A percentile compares a stretch with the other conserved stretches of the same genome.
Conservation (phyloP, 2,329 filamentous ascomycete genomes). For the Eutypella sp. region DNA sequence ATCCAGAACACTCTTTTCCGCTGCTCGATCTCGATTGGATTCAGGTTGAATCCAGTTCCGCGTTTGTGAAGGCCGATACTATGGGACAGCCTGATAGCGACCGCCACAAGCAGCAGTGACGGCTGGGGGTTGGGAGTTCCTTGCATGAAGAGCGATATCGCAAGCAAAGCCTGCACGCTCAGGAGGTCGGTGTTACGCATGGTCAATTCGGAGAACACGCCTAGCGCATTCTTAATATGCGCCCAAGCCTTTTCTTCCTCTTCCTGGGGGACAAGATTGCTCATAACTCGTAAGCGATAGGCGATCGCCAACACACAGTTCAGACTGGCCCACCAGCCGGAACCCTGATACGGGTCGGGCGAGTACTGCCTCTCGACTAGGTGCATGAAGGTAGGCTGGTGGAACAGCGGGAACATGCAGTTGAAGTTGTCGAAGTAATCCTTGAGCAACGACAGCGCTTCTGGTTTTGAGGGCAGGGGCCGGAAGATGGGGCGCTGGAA, state of each 20-base stretch:
- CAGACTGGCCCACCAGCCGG: slow-evolving; percentile 97
- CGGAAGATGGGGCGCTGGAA: slow-evolving; percentile 83
- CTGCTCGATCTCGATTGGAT: slow-evolving; percentile 91
- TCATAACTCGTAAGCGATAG: slow-evolving; percentile 90
- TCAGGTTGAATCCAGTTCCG: slow-evolving; percentile 87
- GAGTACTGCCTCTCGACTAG: slow-evolving; percentile 93
- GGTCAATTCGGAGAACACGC: slow-evolving; percentile 83
- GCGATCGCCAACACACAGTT: slow-evolving; percentile 93
- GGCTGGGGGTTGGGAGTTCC: slow-evolving; percentile 96
- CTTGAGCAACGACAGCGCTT: slow-evolving; percentile 79
- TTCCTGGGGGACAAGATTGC: slow-evolving; percentile 81
- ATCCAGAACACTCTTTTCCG: slow-evolving; percentile 64
- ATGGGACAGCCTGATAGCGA: slow-evolving; percentile 84
- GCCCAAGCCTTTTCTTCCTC: slow-evolving; percentile 95
- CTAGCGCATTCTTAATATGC: slow-evolving; percentile 95
- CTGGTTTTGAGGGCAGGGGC: slow-evolving; percentile 76
- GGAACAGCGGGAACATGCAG: slow-evolving; percentile 95
- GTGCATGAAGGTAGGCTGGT: slow-evolving; percentile 98
- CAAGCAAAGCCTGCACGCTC: slow-evolving; percentile 88
- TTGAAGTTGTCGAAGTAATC: slow-evolving; percentile 99
- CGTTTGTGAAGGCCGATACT: slow-evolving; percentile 94
- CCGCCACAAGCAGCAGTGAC: slow-evolving; percentile 83
- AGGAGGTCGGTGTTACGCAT: slow-evolving; percentile 95
- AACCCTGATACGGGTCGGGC: slow-evolving; percentile 84
- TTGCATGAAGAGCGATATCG: slow-evolving; percentile 91